Conservation (phyloP, 2,329 filamentous ascomycete genomes). For the Helotiales sp. region DNA sequence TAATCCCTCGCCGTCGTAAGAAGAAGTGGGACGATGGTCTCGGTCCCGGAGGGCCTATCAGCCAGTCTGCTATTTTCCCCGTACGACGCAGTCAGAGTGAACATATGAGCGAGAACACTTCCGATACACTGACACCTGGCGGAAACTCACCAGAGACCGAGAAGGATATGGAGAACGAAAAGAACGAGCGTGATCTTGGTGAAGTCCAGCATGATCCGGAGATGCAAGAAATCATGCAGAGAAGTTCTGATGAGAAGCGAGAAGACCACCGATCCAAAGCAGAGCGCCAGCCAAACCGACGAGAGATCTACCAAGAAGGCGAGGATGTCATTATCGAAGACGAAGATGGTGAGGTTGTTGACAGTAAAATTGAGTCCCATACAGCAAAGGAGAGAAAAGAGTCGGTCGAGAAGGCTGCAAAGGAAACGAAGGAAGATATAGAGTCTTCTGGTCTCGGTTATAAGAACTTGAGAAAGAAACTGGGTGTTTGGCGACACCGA, state of each 20-base stretch:
- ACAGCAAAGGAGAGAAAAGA: slow-evolving; percentile 50
- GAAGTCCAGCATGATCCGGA: slow-evolving; percentile 44
- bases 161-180: slow-evolving; percentile 42
- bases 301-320: slow-evolving; percentile 83
- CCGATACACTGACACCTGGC: slow-evolving; percentile 41
- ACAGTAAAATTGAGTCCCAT: slow-evolving; percentile 57
- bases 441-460: slow-evolving; percentile 40
- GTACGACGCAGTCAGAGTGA: slow-evolving; percentile 43
- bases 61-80: slow-evolving; percentile 87
- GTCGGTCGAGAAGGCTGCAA: slow-evolving; percentile 47
- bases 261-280: slow-evolving; percentile 39
- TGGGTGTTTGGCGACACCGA: slow-evolving; percentile 43
- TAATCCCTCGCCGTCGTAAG: slow-evolving; percentile 63
- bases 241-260: slow-evolving; percentile 44
- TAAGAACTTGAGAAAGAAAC: slow-evolving; percentile 40
- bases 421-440: slow-evolving; percentile 45
- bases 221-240: slow-evolving; percentile 43
- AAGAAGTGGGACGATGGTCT: slow-evolving; percentile 74
- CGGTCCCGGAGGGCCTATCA: slow-evolving; percentile 85
- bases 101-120: slow-evolving; percentile 36
- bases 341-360: slow-evolving; percentile 82
- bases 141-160: slow-evolving; percentile 37
- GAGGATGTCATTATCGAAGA: slow-evolving; percentile 81
- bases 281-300: slow-evolving; percentile 40
- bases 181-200: slow-evolving; percentile 39